Percentiles rank a stretch among this genome's conserved stretches.
These are phyloP conservation scores for Metschnikowia arizonensis DNA, from an alignment of 805 yeast species.

Conservation along the genomic window DNA sequence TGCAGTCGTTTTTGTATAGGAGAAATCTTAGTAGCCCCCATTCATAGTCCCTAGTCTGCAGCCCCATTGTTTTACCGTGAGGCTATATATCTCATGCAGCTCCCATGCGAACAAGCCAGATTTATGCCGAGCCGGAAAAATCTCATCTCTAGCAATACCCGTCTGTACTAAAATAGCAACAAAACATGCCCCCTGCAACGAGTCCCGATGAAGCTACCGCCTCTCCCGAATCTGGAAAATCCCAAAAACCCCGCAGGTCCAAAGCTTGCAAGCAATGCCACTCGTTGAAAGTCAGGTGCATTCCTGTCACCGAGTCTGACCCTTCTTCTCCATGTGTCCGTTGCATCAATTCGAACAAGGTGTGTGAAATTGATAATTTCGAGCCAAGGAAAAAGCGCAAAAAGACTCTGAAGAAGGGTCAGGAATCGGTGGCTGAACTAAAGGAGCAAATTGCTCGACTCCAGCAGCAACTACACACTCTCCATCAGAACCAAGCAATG, in stretches of 20 bases:
- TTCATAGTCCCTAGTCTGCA: slow-evolving; percentile 1
- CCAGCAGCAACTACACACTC: slow-evolving; percentile 15
- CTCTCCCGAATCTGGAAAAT: slow-evolving; percentile 5
- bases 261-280: slow-evolving; percentile 77
- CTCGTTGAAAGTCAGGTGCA: slow-evolving; percentile 76
- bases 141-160: slow-evolving; percentile 2
- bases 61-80: slow-evolving; percentile 4
- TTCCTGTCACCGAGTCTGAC: slow-evolving; percentile 58
- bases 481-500: slow-evolving; percentile 9
- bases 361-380: slow-evolving; percentile 64
- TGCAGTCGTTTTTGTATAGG: neutral
- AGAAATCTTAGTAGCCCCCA: neutral
- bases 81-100: slow-evolving; percentile 3
- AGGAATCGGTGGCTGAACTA: slow-evolving; percentile 20
- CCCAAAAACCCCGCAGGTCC: slow-evolving; percentile 33
- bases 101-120: slow-evolving; percentile 1
- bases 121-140: slow-evolving; percentile 6
- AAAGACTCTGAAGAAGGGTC: slow-evolving; percentile 21
- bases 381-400: slow-evolving; percentile 51
- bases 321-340: slow-evolving; percentile 68
- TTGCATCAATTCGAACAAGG: slow-evolving; percentile 58
- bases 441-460: slow-evolving; percentile 20
- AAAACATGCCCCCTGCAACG: neutral
- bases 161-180: neutral
- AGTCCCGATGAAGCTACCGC: neutral